Evolutionary conservation across 2,329 filamentous ascomycete genomes (phyloP).

Genomic region (Scytalidium sp.): DNA sequence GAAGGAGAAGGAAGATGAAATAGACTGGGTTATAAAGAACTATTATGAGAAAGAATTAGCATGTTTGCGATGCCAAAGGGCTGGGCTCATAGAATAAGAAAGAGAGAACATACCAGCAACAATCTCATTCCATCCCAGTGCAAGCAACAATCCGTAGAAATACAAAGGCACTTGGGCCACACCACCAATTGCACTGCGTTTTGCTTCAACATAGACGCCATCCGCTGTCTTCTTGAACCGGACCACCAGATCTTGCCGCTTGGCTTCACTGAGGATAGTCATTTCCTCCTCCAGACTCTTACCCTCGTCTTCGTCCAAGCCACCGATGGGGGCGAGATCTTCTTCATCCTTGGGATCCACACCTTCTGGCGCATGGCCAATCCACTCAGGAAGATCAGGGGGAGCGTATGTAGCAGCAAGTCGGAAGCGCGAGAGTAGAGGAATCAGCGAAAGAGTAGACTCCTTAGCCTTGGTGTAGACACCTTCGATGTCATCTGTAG

Average conservation of each 20-base stretch:
- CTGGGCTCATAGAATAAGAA: constrained; percentile 12
- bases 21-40: constrained; percentile 92
- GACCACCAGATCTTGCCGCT: constrained; percentile 86
- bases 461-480: constrained; percentile 90
- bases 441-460: constrained; percentile 87
- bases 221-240: constrained; percentile 98
- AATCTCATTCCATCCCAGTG: constrained; percentile 98
- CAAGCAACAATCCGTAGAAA: constrained; percentile 86
- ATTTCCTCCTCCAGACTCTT: constrained; percentile 96
- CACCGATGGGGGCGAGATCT: constrained; percentile 83
- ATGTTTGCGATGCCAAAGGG: too few species aligned
- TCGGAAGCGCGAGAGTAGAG: constrained; percentile 81
- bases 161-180: constrained; percentile 92
- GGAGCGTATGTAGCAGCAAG: constrained; percentile 70
- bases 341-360: constrained; percentile 84
- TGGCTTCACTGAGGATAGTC: constrained; percentile 86
- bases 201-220: constrained; percentile 96
- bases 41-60: constrained; percentile 35
- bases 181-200: constrained; percentile 92
- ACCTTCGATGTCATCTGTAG: constrained; percentile 95
- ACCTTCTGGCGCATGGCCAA: constrained; percentile 73
- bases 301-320: constrained; percentile 90
- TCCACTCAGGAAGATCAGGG: constrained; percentile 81
- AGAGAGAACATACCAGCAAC: constrained; percentile 68
- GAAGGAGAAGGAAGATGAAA: constrained; percentile 81